Base-by-base conservation (phyloP, 768 basidiomycete species). In the Fomitopsis serialis region DNA sequence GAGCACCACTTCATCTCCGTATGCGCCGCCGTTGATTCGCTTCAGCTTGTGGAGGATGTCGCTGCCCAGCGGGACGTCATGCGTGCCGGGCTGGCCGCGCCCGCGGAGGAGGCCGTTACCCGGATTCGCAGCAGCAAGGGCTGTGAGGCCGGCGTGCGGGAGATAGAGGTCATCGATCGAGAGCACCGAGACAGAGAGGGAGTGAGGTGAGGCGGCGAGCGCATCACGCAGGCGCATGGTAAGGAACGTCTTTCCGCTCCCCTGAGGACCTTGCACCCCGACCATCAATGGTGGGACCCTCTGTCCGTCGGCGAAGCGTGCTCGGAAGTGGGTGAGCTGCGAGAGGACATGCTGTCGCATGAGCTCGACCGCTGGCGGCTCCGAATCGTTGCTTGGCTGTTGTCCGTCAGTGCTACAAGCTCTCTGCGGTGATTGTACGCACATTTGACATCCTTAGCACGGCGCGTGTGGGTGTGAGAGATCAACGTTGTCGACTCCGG, bases 71-170 rank as follows among this genome's bases (percentile, higher is more conserved):
- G 67, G 62, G 27, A 90, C 67, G 64, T 98, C 95, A 65, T 98
- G 94, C 8, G 94, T 98, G 1, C 95, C 94, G 0, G 94, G 94
- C 59, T 86, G 91, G 0, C 94, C 94, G n/a, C 94, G 81, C 10
- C 95, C 94, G 6, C 76, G 73, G 64, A 92, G 77, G 2, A 98
- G 74, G 22, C 65, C 60, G 63, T 96, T 95, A 3, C 68, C 61
- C 0, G 85, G 79, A 58, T 87, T 60, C 2, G 72, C 62, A 0
- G 56, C 47, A 8, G 90, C 83, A 19, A 96, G 75, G 0, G 69
- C 66, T 2, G 71, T 66, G 35, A 95, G 78, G 0, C 66, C 77
- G 1, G 73, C 71, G 60, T 92, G 87, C 0, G 89, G 79, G 35
- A 92, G 80, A 71, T 97, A 97, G 6, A 98, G 76, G 63, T 98